Base-by-base conservation (phyloP, 129 eudicot genomes). In the Pittosporum tobira region DNA sequence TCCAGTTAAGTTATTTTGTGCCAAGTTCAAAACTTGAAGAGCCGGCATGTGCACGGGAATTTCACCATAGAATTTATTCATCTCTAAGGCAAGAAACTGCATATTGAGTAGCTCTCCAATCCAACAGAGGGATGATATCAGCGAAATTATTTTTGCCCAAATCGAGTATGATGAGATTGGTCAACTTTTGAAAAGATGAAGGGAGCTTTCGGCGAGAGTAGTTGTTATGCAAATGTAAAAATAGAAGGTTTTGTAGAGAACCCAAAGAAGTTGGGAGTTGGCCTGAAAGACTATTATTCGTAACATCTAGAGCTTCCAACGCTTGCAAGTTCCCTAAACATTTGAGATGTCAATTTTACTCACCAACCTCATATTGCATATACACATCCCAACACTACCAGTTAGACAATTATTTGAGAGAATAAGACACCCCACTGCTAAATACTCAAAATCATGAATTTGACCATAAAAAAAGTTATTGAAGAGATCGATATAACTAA, bases 61-160 rank as follows among this genome's bases (percentile, higher is more conserved):
- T 10, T 40, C 10, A 0, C 65, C 65, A 24, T 46, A 24, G 14
- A 73, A 60, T 1, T 52, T 19, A 45, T 73, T 61, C 18, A 23
- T 27, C 9, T 58, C 29, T 1, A 62, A 50, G 11, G 40, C 50
- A 5, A 73, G 61, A 10, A 73, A 50, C 28, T 2, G 20, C 23
- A 73, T 9, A 42, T 11, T n/a, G 0, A 19, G 15, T 12, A 72
- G 61, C 12, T 52, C 36, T 42, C 71, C 64, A 6, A 67, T 66
- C 77, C 68, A 73, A n/a, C 18, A 42, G 23, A 10, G 72, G 77
- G 20, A 73, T 23, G 1, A 19, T 10, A n/a, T 57, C 77, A 0
- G 23, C 14, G 3, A 73, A 34, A 24, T 49, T 21, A 23, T 49
- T 49, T 11, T 49, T 23, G 20, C 55, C 30, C 55, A 49, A 13